These are phyloP conservation scores for Phaeoacremonium minimum DNA, from an alignment of 2,329 filamentous ascomycete species.

Conservation along the genomic window DNA sequence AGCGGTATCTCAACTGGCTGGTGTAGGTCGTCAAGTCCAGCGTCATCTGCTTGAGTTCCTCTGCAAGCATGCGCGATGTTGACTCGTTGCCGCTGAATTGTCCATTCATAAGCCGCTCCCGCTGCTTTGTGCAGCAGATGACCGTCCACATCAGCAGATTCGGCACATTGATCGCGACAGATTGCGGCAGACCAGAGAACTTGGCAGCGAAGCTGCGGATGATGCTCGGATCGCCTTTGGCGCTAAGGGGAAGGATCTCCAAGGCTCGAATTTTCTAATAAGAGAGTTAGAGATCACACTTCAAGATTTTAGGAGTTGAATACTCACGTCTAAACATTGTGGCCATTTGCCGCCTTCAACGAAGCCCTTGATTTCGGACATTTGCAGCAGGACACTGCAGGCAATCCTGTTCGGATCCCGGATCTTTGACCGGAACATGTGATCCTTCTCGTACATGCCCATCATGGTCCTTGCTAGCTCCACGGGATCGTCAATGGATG, in stretches of 20 bases:
- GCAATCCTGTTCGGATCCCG: slow-evolving; percentile 52
- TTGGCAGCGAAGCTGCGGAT: slow-evolving; percentile 78
- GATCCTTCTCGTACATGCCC: slow-evolving; percentile 57
- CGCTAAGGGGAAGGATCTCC: slow-evolving; percentile 75
- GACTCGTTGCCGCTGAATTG: slow-evolving; percentile 72
- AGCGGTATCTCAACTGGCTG: slow-evolving; percentile 84
- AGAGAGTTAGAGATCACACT: slow-evolving; percentile 6
- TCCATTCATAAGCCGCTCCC: slow-evolving; percentile 64
- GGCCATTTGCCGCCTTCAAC: slow-evolving; percentile 54
- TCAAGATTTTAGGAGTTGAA: slow-evolving; percentile 1
- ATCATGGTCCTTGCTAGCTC: slow-evolving; percentile 59
- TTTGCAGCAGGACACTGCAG: slow-evolving; percentile 52
- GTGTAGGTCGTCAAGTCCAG: slow-evolving; percentile 93
- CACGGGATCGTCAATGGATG: slow-evolving; percentile 56
- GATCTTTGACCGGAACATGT: slow-evolving; percentile 57
- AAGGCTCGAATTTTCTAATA: slow-evolving; percentile 63
- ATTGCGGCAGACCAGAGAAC: slow-evolving; percentile 73
- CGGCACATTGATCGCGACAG: slow-evolving; percentile 84
- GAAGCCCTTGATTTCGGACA: slow-evolving; percentile 56
- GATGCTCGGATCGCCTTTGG: slow-evolving; percentile 67
- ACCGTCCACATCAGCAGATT: slow-evolving; percentile 94
- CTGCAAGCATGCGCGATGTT: slow-evolving; percentile 59
- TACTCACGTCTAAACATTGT: slow-evolving; percentile 53
- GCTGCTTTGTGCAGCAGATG: slow-evolving; percentile 75
- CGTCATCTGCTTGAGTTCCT: slow-evolving; percentile 72